A percentile compares a stretch with the other conserved stretches of the same genome.
phyloP scores from a whole-genome alignment of 2,329 filamentous ascomycete genomes.

The Nothopassalora personata region DNA sequence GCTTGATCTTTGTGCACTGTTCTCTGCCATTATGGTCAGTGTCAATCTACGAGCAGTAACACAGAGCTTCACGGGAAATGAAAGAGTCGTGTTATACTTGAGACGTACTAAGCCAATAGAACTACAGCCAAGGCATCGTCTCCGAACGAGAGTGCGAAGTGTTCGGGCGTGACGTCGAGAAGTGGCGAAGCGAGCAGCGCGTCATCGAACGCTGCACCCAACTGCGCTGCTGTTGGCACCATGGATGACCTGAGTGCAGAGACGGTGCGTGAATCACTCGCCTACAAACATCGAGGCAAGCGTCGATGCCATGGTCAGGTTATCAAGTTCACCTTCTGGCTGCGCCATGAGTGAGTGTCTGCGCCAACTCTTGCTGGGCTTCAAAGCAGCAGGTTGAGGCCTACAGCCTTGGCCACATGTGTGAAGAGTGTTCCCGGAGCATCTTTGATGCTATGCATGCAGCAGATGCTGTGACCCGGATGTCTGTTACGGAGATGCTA shows the following conservation, averaged over 20 bases:
- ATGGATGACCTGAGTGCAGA: not conserved
- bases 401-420: no score
- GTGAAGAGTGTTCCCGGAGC: no score
- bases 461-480: no score
- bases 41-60: not conserved
- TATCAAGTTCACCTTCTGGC: no score
- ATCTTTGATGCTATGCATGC: no score
- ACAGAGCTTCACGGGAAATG: not conserved
- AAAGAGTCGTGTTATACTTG: not conserved
- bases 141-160: slow-evolving; percentile 3
- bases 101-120: not conserved
- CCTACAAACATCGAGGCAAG: no score
- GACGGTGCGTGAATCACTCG: not conserved
- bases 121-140: no score
- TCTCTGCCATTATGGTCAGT: slow-evolving; percentile 17
- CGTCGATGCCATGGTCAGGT: no score
- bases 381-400: no score
- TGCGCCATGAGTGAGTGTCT: no score
- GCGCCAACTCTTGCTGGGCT: no score
- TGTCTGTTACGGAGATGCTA: no score
- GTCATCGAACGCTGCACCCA: not conserved
- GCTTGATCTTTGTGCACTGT: slow-evolving; percentile 17
- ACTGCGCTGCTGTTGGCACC: not conserved
- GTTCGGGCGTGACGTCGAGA: slow-evolving; percentile 5
- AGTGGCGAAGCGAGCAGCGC: slow-evolving; percentile 2